phyloP scores from a whole-genome alignment of 1,284 basidiomycete genomes.

The Rhodotorula sp. region DNA sequence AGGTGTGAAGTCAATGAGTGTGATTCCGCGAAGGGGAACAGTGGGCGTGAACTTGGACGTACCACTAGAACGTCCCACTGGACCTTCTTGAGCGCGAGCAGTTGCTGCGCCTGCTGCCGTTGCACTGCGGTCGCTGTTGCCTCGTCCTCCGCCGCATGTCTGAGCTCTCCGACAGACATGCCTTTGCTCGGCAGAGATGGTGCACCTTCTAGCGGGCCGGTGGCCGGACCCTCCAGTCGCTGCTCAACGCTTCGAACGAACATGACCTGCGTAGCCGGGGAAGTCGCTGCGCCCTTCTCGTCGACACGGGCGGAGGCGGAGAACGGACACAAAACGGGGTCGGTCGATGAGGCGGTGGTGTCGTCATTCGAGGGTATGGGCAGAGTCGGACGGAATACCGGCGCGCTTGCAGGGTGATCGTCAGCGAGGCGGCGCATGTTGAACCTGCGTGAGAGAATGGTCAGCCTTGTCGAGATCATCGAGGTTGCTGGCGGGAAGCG shows the following conservation, averaged over 20 bases:
- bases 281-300: not conserved
- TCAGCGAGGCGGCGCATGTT: constrained; percentile 10
- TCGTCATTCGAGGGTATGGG: not conserved
- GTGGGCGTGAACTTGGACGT: not conserved
- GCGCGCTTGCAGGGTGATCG: not conserved
- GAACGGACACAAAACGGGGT: not conserved
- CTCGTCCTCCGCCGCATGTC: too few species aligned
- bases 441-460: not conserved
- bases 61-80: constrained; percentile 20
- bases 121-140: not conserved
- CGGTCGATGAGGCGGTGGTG: not conserved
- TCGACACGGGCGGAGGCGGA: not conserved
- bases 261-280: constrained; percentile 13
- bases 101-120: constrained; percentile 25
- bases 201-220: too few species aligned
- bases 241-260: constrained; percentile 5
- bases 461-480: too few species aligned
- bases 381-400: not conserved
- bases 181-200: too few species aligned
- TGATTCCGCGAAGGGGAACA: not conserved
- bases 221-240: not conserved
- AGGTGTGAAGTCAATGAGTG: too few species aligned
- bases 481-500: too few species aligned
- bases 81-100: constrained; percentile 24
- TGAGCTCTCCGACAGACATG: too few species aligned